Percentiles rank a stretch among this genome's conserved stretches.
These are phyloP conservation scores for Aspergillus pseudonomiae DNA, from an alignment of 2,329 filamentous ascomycete genomes.

Conservation along the genomic window DNA sequence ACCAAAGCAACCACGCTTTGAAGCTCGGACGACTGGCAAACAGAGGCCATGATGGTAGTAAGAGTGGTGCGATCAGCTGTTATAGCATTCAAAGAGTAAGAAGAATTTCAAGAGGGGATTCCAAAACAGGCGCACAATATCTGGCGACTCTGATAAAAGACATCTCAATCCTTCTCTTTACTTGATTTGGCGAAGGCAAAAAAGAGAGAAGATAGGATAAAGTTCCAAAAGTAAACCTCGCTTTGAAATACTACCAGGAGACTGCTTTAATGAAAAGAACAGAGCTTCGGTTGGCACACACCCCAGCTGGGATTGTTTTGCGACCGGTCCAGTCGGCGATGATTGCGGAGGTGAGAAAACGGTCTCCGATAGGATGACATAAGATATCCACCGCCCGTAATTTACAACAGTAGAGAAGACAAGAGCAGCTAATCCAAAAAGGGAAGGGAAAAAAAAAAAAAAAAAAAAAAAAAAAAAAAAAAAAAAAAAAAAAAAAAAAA, in stretches of 20 bases:
- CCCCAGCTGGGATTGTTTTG: conserved; percentile 7
- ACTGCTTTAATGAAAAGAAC: not conserved
- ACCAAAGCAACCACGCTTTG: conserved; percentile 48
- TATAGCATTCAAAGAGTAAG: conserved; percentile 4
- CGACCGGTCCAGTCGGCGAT: conserved; percentile 10
- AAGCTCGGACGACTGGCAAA: conserved; percentile 45
- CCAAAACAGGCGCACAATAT: conserved; percentile 26
- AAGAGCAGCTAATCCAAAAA: not conserved
- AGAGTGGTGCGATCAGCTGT: not conserved
- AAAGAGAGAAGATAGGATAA: not conserved
- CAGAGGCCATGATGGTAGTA: conserved; percentile 38
- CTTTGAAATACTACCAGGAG: not conserved
- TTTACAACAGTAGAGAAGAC: not conserved
- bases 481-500: not conserved
- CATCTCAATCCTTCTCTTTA: conserved; percentile 30
- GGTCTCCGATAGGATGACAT: conserved; percentile 36
- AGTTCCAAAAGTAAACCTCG: not conserved
- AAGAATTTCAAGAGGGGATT: conserved; percentile 25
- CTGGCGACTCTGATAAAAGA: conserved; percentile 25
- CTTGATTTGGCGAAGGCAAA: not conserved
- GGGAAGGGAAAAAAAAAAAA: not conserved
- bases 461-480: too few species aligned
- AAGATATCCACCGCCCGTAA: conserved; percentile 23
- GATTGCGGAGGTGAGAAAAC: conserved; percentile 24
- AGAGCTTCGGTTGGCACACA: not conserved